These are phyloP conservation scores for Amorphotheca resinae DNA, from an alignment of 495 filamentous ascomycete genomes.

Conservation along the genomic window DNA sequence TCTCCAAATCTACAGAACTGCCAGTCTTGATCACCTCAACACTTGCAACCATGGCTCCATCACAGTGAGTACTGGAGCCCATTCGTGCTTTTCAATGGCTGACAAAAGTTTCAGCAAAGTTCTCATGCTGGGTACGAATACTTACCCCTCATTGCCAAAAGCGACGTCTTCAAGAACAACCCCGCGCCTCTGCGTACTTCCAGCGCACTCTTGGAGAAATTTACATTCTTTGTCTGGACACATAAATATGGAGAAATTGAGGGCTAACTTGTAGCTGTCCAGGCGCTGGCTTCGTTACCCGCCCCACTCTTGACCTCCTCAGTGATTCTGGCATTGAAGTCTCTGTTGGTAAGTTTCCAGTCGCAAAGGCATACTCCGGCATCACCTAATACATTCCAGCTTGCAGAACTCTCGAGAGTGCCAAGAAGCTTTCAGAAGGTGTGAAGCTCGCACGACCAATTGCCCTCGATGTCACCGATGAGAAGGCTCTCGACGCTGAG, in stretches of 20 bases:
- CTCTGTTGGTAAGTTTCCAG: constrained; percentile 1
- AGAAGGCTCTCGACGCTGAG: constrained; percentile 60
- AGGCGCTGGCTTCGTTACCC: neutral
- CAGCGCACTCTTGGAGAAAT: too few species aligned
- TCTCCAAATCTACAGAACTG: too few species aligned
- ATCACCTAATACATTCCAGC: constrained; percentile 34
- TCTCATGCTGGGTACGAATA: too few species aligned
- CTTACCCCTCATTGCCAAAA: too few species aligned
- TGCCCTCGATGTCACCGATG: constrained; percentile 71
- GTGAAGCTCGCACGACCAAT: constrained; percentile 60
- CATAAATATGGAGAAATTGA: too few species aligned
- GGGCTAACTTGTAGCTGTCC: too few species aligned
- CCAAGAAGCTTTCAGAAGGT: constrained; percentile 59
- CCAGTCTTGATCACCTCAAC: too few species aligned
- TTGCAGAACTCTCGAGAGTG: constrained; percentile 70
- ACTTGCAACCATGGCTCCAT: neutral
- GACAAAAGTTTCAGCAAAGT: neutral
- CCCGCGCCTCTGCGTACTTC: too few species aligned
- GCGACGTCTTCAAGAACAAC: too few species aligned
- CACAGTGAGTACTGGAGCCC: neutral
- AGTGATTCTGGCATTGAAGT: constrained; percentile 5
- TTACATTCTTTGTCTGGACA: too few species aligned
- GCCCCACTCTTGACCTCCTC: neutral
- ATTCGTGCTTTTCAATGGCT: neutral
- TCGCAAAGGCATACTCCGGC: neutral